phyloP scores from a whole-genome alignment of 108 stramenopile genomes.

The Cyclotella baltica region DNA sequence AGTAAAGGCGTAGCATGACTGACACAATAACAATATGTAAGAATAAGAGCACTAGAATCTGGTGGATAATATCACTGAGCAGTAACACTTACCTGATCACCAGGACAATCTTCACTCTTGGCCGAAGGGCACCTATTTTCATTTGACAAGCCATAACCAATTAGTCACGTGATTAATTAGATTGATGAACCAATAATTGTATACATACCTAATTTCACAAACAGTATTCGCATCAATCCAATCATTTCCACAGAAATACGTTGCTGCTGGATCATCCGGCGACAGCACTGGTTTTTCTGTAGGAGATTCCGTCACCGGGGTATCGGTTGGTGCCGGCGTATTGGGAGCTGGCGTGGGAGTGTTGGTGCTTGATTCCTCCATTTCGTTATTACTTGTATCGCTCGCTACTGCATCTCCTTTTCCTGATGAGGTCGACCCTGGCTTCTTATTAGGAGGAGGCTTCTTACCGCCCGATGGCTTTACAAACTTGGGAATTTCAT shows the following conservation, averaged over 20 bases:
- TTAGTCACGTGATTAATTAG: too few species aligned
- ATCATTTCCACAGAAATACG: conserved; percentile 44
- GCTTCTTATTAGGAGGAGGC: conserved; percentile 33
- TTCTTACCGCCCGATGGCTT: conserved; percentile 49
- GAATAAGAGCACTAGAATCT: too few species aligned
- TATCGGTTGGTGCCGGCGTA: not conserved
- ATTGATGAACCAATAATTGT: too few species aligned
- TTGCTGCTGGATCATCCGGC: conserved; percentile 38
- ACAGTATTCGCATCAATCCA: conserved; percentile 45
- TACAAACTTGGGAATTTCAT: conserved; percentile 11
- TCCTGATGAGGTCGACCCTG: conserved; percentile 2
- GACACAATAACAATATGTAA: not conserved
- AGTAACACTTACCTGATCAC: conserved; percentile 14
- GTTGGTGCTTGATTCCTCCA: too few species aligned
- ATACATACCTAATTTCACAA: conserved; percentile 34
- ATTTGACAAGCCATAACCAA: too few species aligned
- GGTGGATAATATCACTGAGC: too few species aligned
- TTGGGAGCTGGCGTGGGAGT: not conserved
- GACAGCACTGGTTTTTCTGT: conserved; percentile 29
- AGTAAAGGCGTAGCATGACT: conserved; percentile 52
- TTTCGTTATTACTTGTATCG: conserved; percentile 4
- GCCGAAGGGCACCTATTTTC: conserved; percentile 45
- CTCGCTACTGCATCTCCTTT: not conserved
- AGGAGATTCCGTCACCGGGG: conserved; percentile 4
- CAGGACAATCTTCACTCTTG: conserved; percentile 52